Percentiles rank a stretch among this genome's conserved stretches.
Evolutionary conservation across 805 yeast genomes (phyloP).

Genomic region (Wickerhamiella domercqiae): DNA sequence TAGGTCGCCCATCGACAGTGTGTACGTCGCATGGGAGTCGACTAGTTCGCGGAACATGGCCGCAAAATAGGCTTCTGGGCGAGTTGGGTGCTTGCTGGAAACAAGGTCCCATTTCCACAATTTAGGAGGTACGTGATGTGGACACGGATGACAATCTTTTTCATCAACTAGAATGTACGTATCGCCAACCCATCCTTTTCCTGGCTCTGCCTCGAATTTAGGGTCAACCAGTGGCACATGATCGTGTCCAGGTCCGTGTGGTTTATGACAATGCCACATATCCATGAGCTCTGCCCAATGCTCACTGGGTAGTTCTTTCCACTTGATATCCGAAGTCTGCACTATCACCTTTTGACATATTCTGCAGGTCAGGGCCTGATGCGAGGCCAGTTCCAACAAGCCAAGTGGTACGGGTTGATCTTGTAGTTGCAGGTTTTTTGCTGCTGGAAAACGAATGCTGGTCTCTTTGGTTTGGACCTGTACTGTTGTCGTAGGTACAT

Average conservation of each 20-base stretch:
- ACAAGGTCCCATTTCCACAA: constrained; percentile 44
- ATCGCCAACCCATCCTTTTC: constrained; percentile 38
- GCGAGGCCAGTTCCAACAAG: constrained; percentile 2
- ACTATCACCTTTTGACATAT: constrained; percentile 4
- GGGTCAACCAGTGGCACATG: no score
- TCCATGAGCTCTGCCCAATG: constrained; percentile 93
- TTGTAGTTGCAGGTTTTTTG: neutral
- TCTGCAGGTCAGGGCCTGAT: neutral
- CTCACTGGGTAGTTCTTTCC: constrained; percentile 71
- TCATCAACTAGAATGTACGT: constrained; percentile 33
- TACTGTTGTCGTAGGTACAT: neutral
- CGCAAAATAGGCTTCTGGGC: constrained; percentile 5
- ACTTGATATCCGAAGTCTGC: constrained; percentile 3
- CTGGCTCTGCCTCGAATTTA: constrained; percentile 26
- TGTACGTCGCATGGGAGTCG: constrained; percentile 23
- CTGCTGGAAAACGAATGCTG: neutral
- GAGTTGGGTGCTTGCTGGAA: constrained; percentile 1
- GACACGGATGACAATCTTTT: no score
- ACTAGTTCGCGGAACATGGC: constrained; percentile 18
- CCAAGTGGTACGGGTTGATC: constrained; percentile 1
- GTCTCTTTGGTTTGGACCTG: neutral
- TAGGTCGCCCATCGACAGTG: constrained; percentile 13
- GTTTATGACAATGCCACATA: constrained; percentile 86
- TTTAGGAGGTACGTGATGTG: constrained; percentile 14
- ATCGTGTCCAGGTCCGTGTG: constrained; percentile 14